Evolutionary conservation across 768 basidiomycete genomes (phyloP).

Genomic region (Xanthoconium purpureum): DNA sequence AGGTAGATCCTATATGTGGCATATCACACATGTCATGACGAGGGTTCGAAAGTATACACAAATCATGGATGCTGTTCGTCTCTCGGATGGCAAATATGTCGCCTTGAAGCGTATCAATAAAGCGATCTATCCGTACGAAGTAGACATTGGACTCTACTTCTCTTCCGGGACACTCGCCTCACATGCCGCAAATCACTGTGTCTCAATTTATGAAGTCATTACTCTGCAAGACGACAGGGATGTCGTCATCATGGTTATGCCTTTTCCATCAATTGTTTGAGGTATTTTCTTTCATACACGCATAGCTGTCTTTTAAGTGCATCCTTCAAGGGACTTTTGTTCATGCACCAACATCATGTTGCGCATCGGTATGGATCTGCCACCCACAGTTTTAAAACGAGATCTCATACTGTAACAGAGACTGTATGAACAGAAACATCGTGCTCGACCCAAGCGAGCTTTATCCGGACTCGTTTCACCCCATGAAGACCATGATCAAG

Average conservation of each 20-base stretch:
- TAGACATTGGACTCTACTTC: conserved; percentile 22
- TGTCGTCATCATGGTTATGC: conserved; percentile 29
- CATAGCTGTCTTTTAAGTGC: neutral
- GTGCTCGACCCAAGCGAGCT: conserved; percentile 28
- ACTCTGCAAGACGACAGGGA: conserved; percentile 5
- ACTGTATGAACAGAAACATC: conserved; percentile 30
- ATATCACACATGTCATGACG: neutral
- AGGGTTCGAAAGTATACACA: neutral
- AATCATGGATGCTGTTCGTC: conserved; percentile 30
- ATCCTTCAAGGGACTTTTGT: conserved; percentile 24
- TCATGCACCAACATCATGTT: conserved; percentile 35
- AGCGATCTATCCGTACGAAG: conserved; percentile 18
- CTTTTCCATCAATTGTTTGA: conserved; percentile 31
- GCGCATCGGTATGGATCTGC: conserved; percentile 32
- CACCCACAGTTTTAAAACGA: neutral
- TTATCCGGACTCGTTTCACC: conserved; percentile 29
- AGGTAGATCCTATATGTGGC: neutral
- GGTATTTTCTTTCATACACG: conserved; percentile 7
- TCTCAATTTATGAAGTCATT: conserved; percentile 23
- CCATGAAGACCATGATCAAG: neutral
- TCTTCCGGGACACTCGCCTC: conserved; percentile 11
- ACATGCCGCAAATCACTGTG: conserved; percentile 19
- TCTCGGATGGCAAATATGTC: conserved; percentile 19
- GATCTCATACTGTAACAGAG: neutral
- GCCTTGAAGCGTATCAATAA: no score